A percentile compares a stretch with the other conserved stretches of the same genome.
phyloP scores from a whole-genome alignment of 768 basidiomycete species.

The Cystofilobasidium capitatum region DNA sequence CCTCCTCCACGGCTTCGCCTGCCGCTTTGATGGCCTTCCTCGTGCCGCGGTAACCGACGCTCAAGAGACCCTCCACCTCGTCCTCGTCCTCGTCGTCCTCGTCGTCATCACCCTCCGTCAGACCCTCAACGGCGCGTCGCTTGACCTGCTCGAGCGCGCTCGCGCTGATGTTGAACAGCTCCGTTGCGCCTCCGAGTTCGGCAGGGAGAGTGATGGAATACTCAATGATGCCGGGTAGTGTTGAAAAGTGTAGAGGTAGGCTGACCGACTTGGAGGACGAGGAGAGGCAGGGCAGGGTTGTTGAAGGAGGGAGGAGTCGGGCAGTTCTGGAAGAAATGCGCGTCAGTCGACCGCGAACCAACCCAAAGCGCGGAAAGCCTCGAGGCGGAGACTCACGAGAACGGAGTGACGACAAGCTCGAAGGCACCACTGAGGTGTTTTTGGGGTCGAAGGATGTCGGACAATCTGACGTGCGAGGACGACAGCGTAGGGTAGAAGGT shows the following conservation, averaged over 20 bases:
- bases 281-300: slow-evolving; percentile 55
- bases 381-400: slow-evolving; percentile 43
- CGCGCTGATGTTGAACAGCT: slow-evolving; percentile 24
- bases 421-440: slow-evolving; percentile 58
- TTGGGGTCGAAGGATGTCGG: slow-evolving; percentile 35
- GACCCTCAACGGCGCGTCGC: slow-evolving; percentile 28
- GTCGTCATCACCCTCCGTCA: slow-evolving; percentile 28
- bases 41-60: slow-evolving; percentile 36
- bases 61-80: slow-evolving; percentile 30
- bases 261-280: slow-evolving; percentile 43
- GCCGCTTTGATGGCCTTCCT: slow-evolving; percentile 33
- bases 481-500: slow-evolving; percentile 31
- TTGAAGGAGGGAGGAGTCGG: slow-evolving; percentile 58
- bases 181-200: slow-evolving; percentile 28
- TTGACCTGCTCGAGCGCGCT: slow-evolving; percentile 30
- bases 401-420: slow-evolving; percentile 84
- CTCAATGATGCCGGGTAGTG: slow-evolving; percentile 69
- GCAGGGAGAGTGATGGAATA: slow-evolving; percentile 65
- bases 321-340: slow-evolving; percentile 54
- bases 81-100: slow-evolving; percentile 30
- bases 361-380: not conserved
- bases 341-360: not conserved
- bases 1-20: slow-evolving; percentile 53
- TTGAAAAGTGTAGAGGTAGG: slow-evolving; percentile 72
- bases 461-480: slow-evolving; percentile 34